A percentile compares a stretch with the other conserved stretches of the same genome.
phyloP scores from a whole-genome alignment of 495 filamentous ascomycete genomes.

The Gamarada debralockiae region DNA sequence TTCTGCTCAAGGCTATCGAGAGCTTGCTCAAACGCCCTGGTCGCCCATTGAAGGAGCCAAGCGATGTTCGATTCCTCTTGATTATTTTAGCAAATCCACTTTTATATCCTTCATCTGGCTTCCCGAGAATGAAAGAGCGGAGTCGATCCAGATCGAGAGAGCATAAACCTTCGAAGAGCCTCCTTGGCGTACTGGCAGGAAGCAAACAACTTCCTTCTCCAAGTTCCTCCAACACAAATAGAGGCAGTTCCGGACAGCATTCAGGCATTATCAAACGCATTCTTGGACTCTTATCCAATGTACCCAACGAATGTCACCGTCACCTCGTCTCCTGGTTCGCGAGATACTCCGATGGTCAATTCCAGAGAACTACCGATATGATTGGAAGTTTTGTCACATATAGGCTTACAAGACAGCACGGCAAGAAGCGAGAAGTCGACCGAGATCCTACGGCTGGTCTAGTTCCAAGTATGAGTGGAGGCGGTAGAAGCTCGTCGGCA shows the following conservation, averaged over 20 bases:
- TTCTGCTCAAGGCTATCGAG: slow-evolving; percentile 79
- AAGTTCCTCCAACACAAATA: slow-evolving; percentile 3
- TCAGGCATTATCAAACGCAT: slow-evolving; percentile 87
- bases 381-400: slow-evolving; percentile 79
- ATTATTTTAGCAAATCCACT: slow-evolving; percentile 81
- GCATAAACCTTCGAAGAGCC: neutral
- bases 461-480: slow-evolving; percentile 64
- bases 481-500: slow-evolving; percentile 55
- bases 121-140: slow-evolving; percentile 26
- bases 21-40: slow-evolving; percentile 82
- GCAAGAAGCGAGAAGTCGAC: slow-evolving; percentile 55
- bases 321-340: slow-evolving; percentile 85
- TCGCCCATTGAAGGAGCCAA: slow-evolving; percentile 60
- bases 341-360: slow-evolving; percentile 61
- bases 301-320: slow-evolving; percentile 72
- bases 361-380: slow-evolving; percentile 71
- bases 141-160: slow-evolving; percentile 22
- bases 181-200: neutral
- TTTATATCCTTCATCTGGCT: slow-evolving; percentile 41
- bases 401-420: slow-evolving; percentile 69
- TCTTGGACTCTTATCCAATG: slow-evolving; percentile 73
- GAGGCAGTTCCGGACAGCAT: slow-evolving; percentile 51
- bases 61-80: slow-evolving; percentile 77
- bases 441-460: slow-evolving; percentile 59
- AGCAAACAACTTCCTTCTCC: neutral